Conservation (phyloP, 345 rosid genomes). For the Ricinus communis region DNA sequence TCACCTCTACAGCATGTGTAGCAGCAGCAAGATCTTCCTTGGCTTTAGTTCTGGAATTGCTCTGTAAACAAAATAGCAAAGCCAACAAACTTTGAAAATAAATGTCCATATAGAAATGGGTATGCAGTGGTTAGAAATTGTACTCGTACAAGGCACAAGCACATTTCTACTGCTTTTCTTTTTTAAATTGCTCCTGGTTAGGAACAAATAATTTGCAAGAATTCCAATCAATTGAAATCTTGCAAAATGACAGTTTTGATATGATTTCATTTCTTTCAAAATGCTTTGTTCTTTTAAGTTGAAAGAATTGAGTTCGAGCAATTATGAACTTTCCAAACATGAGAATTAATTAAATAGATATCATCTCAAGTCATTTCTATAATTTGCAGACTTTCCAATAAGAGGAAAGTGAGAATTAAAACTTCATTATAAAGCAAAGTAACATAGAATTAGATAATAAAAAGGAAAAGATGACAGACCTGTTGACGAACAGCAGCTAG, state of each 20-base stretch:
- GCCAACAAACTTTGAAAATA: slow-evolving; percentile 5
- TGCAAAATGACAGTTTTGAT: no score
- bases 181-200: background rate
- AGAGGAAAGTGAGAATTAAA: no score
- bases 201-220: no score
- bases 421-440: background rate
- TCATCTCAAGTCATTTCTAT: no score
- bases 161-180: background rate
- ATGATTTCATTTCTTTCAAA: no score
- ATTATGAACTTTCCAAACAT: no score
- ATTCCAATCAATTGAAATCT: no score
- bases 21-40: slow-evolving; percentile 99
- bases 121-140: no score
- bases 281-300: no score
- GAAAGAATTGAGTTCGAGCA: no score
- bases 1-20: slow-evolving; percentile 93
- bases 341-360: no score
- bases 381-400: no score
- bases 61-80: slow-evolving; percentile 49
- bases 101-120: background rate
- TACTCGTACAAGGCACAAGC: background rate
- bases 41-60: slow-evolving; percentile 95
- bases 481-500: slow-evolving; percentile 96
- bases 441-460: background rate
- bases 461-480: slow-evolving; percentile 42